Conservation (phyloP, 352 stramenopile species). For the Pythium aristosporum region DNA sequence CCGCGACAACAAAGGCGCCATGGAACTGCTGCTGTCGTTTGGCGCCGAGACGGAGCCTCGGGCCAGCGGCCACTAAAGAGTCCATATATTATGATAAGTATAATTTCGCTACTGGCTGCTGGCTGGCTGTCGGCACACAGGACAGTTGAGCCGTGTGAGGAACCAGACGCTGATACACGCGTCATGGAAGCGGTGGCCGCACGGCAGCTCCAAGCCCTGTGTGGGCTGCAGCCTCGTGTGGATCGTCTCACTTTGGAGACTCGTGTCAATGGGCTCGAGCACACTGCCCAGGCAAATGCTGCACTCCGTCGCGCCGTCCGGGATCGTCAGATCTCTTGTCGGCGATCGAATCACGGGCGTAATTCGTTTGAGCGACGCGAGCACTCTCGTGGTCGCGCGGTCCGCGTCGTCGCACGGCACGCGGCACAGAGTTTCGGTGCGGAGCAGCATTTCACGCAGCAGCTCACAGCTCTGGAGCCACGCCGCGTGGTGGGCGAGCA, state of each 20-base stretch:
- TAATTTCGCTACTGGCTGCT: not conserved
- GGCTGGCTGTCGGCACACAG: conserved; percentile 37
- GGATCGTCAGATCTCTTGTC: not conserved
- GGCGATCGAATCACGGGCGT: conserved; percentile 10
- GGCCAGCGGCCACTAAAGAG: not conserved
- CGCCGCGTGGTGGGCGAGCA: conserved; percentile 38
- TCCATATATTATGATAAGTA: not conserved
- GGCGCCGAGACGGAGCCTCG: not conserved
- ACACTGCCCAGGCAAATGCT: conserved; percentile 57
- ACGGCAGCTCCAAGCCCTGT: conserved; percentile 41
- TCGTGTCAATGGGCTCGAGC: conserved; percentile 1
- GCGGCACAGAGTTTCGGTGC: conserved; percentile 42
- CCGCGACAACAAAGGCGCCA: conserved; percentile 51
- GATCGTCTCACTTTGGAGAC: not conserved
- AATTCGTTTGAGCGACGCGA: conserved; percentile 45
- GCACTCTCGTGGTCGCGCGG: conserved; percentile 34
- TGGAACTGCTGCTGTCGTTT: conserved; percentile 38
- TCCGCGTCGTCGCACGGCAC: conserved; percentile 64
- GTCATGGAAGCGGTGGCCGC: conserved; percentile 76
- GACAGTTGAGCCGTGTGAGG: conserved; percentile 57
- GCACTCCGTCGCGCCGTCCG: conserved; percentile 32
- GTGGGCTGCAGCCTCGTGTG: conserved; percentile 4
- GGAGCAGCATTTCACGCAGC: conserved; percentile 51
- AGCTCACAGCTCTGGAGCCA: conserved; percentile 48
- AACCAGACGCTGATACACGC: conserved; percentile 75